Base-by-base conservation (phyloP, 495 filamentous ascomycete genomes). In the Talaromyces stipitatus region DNA sequence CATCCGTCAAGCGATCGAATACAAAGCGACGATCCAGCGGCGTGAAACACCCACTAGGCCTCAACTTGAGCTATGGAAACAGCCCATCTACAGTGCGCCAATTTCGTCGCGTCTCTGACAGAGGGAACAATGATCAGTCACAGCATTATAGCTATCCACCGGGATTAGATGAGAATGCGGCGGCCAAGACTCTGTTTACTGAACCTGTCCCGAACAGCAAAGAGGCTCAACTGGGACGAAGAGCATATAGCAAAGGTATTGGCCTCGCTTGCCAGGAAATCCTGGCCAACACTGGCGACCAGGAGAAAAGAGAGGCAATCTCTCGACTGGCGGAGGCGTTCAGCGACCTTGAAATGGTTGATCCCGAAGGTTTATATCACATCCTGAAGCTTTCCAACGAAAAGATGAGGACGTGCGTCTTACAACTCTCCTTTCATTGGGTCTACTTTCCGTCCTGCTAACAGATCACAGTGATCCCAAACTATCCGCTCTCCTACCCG, bases 61-160 rank as follows among this genome's bases (percentile, higher is more conserved):
- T 94, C 3, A 88, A 96, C 68, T 83, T 91, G 71, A 90, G 84
- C 48, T 97, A 92, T 65, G 94, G 92, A 28, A 97, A 97, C 66
- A 85, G 84, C 18, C 88, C 87, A 1, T 95, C 91, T 0, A 95
- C 94, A 12, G 85, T 92, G 50, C 85, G 91, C 28, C 87, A 92
- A 50, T 97, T 96, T 74, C 87, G 89, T 55, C 85, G 92, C 18
- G 91, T 92, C 2, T 94, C 91, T 7, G 85, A 87, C 60, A 82
- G 82, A 58, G 84, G 78, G 7, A 70, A 60, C 58, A 70, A 43
- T 55, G 74, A 61, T 45, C 66, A 63, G 53, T 68, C 66, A 45
- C 70, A 62, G 53, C 60, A 61, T 41, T 64, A 63, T 50, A 73
- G 64, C 46, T 62, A 62, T 16, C 57, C 56, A 18, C 64, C 63